Evolutionary conservation across 768 basidiomycete species (phyloP).

Genomic region (Boletus barrowsii): DNA sequence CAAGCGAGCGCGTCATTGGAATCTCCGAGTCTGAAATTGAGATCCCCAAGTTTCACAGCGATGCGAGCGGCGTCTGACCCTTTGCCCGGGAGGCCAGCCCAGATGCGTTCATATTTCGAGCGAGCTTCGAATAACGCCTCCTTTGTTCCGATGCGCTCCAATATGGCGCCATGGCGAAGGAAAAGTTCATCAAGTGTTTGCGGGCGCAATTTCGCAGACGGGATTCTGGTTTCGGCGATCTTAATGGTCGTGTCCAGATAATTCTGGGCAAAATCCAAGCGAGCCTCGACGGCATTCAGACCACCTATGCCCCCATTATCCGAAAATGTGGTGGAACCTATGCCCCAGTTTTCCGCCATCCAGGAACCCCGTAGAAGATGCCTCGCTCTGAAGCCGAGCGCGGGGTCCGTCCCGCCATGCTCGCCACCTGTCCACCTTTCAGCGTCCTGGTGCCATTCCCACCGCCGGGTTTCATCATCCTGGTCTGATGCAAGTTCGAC

Average conservation of each 20-base stretch:
- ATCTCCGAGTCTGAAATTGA: constrained; percentile 55
- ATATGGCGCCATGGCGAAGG: constrained; percentile 48
- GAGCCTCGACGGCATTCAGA: constrained; percentile 50
- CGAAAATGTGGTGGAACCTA: constrained; percentile 39
- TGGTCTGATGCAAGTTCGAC: constrained; percentile 43
- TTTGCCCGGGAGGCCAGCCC: constrained; percentile 41
- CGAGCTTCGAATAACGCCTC: constrained; percentile 53
- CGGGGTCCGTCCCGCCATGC: constrained; percentile 68
- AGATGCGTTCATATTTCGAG: constrained; percentile 55
- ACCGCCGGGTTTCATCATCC: constrained; percentile 53
- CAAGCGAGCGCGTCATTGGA: constrained; percentile 54
- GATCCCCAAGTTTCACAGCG: constrained; percentile 66
- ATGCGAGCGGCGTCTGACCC: constrained; percentile 49
- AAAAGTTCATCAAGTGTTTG: constrained; percentile 55
- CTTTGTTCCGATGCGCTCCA: constrained; percentile 59
- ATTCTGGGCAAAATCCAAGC: constrained; percentile 50
- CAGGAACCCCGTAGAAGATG: constrained; percentile 68
- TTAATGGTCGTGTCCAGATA: constrained; percentile 51
- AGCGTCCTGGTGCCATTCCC: constrained; percentile 66
- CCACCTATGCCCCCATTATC: constrained; percentile 35
- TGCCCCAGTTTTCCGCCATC: constrained; percentile 68
- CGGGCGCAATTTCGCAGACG: constrained; percentile 42
- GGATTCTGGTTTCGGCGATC: constrained; percentile 40
- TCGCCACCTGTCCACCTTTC: constrained; percentile 61
- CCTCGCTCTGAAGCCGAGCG: constrained; percentile 57